A percentile compares a stretch with the other conserved stretches of the same genome.
Conservation (phyloP, 352 stramenopile genomes). For the Aphanomyces astaci region DNA sequence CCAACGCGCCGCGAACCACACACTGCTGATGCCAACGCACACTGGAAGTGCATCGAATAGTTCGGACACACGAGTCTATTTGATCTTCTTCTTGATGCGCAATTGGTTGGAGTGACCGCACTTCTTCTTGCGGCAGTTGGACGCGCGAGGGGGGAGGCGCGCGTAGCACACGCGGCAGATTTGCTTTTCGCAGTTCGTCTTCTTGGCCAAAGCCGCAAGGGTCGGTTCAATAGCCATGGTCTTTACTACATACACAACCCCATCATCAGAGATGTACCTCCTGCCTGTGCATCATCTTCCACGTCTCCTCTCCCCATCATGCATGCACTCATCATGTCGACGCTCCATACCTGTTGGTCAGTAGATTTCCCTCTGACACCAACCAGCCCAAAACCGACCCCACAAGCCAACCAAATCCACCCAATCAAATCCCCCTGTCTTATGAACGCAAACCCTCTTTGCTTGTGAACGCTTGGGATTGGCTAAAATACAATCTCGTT, state of each 20-base stretch:
- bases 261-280: too few relatives aligned
- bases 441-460: conserved; percentile 15
- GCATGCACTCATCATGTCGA: background rate
- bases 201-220: conserved; percentile 96
- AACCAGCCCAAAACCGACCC: conserved; percentile 15
- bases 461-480: background rate
- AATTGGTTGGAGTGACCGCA: conserved; percentile 99
- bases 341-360: conserved; percentile 19
- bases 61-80: conserved; percentile 76
- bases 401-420: conserved; percentile 8
- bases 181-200: conserved; percentile 99
- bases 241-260: conserved; percentile 2
- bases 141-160: conserved; percentile 96
- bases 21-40: conserved; percentile 24
- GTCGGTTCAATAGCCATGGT: conserved; percentile 89
- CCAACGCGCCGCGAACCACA: background rate
- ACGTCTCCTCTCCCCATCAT: background rate
- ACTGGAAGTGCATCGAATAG: conserved; percentile 15
- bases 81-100: conserved; percentile 99
- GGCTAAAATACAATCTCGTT: background rate
- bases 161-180: conserved; percentile 99
- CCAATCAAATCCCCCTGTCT: conserved; percentile 4
- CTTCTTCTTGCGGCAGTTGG: conserved; percentile 99
- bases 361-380: conserved; percentile 25
- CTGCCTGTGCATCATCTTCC: background rate